Conservation (phyloP, 352 stramenopile species). For the Peronospora tabacina region DNA sequence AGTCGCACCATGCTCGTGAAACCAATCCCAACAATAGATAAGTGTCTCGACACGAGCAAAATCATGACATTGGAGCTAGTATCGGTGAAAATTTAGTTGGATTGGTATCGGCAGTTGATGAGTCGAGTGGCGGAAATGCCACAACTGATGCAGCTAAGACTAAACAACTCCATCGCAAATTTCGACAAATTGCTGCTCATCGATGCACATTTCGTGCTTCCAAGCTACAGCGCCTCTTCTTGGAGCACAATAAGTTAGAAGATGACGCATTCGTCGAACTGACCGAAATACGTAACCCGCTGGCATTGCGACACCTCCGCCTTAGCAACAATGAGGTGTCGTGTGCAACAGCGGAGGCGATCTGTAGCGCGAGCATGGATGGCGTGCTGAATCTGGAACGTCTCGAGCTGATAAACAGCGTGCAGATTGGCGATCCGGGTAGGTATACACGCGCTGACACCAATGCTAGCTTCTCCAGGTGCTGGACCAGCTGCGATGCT, state of each 20-base stretch:
- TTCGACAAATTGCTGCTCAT: constrained; percentile 51
- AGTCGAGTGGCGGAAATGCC: constrained; percentile 30
- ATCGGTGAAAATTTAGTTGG: constrained; percentile 52
- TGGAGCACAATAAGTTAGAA: constrained; percentile 76
- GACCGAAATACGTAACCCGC: constrained; percentile 8
- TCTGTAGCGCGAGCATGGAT: constrained; percentile 42
- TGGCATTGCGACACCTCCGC: constrained; percentile 39
- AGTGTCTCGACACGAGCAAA: constrained; percentile 8
- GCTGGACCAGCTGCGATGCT: constrained; percentile 20
- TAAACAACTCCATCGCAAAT: constrained; percentile 55
- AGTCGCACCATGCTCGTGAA: constrained; percentile 28
- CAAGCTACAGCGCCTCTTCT: constrained; percentile 38
- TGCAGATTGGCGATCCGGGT: constrained; percentile 50
- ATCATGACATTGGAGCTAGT: constrained; percentile 54
- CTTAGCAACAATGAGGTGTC: constrained; percentile 61
- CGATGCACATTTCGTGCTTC: constrained; percentile 29
- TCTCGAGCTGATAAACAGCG: constrained; percentile 63
- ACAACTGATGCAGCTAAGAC: constrained; percentile 36
- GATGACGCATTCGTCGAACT: constrained; percentile 50
- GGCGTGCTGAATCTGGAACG: constrained; percentile 40
- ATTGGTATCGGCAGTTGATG: constrained; percentile 41
- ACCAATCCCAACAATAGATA: constrained; percentile 5
- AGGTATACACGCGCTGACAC: constrained; percentile 54
- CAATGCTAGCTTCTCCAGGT: constrained; percentile 44
- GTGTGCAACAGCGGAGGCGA: constrained; percentile 31